Percentiles rank a stretch among this genome's conserved stretches.
Conservation (phyloP, 78 protist genomes). For the Bigelowiella natans region DNA sequence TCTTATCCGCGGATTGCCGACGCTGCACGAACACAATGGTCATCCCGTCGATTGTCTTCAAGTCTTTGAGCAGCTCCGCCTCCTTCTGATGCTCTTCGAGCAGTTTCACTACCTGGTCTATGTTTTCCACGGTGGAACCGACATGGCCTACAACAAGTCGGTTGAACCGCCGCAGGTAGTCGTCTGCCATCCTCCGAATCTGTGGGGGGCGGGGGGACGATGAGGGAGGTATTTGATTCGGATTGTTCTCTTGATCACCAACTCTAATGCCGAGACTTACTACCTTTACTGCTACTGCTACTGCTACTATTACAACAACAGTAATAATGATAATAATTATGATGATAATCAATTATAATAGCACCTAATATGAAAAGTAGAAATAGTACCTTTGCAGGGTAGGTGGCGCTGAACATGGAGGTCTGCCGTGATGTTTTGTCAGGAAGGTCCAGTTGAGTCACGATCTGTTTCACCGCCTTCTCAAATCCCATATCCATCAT, state of each 20-base stretch:
- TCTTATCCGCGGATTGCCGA: not conserved
- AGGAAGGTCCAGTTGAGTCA: not conserved
- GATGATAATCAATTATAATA: too few species aligned
- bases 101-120: not conserved
- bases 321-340: too few species aligned
- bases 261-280: too few species aligned
- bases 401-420: not conserved
- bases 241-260: too few species aligned
- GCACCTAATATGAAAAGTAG: too few species aligned
- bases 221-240: too few species aligned
- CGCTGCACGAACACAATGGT: not conserved
- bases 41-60: not conserved
- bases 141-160: not conserved
- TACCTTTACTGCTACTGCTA: too few species aligned
- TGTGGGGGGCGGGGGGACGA: too few species aligned
- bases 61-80: not conserved
- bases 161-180: not conserved
- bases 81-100: not conserved
- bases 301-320: too few species aligned
- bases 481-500: not conserved
- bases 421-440: not conserved
- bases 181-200: too few species aligned
- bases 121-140: not conserved
- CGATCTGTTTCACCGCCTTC: not conserved
- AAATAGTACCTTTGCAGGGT: not conserved